Conservation (phyloP, 495 filamentous ascomycete genomes). For the Aspergillus homomorphus region DNA sequence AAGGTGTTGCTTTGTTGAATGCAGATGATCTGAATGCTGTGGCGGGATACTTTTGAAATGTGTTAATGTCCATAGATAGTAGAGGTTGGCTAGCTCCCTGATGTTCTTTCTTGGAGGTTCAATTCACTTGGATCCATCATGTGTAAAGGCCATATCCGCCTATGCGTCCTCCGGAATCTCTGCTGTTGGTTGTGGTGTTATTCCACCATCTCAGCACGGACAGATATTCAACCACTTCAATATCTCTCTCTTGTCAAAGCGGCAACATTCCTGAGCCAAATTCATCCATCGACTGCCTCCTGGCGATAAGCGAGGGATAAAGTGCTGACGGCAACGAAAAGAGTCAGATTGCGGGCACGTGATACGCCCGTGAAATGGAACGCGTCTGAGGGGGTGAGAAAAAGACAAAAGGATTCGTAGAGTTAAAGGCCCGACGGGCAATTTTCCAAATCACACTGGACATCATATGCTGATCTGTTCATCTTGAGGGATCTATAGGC, state of each 20-base stretch:
- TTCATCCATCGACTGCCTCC: neutral
- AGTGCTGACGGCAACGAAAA: neutral
- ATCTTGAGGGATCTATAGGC: constrained; percentile 11
- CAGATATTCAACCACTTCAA: neutral
- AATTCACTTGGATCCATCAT: neutral
- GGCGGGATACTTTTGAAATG: constrained; percentile 33
- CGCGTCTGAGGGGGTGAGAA: constrained; percentile 4
- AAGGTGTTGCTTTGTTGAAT: constrained; percentile 71
- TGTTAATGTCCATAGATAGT: neutral
- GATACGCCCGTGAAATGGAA: constrained; percentile 15
- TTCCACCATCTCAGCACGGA: neutral
- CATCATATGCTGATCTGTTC: neutral
- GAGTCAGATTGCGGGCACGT: constrained; percentile 10
- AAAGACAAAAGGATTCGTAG: neutral
- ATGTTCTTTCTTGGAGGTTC: neutral
- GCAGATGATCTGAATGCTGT: constrained; percentile 70
- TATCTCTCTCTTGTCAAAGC: neutral
- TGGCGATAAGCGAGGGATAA: constrained; percentile 1
- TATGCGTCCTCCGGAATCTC: neutral
- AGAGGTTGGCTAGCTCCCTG: neutral
- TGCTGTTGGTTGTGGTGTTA: neutral
- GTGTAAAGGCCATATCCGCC: too few species aligned
- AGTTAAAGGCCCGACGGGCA: neutral
- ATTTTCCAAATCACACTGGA: constrained; percentile 5
- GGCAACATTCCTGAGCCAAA: neutral